Conservation (phyloP, 1,139 yeast species). For the Blastobotrys arbuscula region DNA sequence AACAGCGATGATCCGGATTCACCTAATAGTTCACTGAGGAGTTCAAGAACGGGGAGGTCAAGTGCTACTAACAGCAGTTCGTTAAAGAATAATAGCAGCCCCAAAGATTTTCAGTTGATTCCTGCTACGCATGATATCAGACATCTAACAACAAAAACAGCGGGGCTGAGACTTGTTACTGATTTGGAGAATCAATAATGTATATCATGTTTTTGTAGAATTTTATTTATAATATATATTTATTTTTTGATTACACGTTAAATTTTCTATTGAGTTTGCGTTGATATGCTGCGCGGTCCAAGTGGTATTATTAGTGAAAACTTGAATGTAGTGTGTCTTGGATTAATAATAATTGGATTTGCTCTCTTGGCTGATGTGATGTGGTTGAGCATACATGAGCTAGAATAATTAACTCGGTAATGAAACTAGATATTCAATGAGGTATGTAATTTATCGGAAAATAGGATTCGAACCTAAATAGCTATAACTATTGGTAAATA, state of each 20-base stretch:
- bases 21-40: slow-evolving; percentile 21
- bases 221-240: slow-evolving; percentile 1
- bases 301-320: no score
- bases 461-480: no score
- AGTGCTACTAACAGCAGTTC: slow-evolving; percentile 21
- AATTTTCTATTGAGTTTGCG: neutral
- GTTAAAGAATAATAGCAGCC: slow-evolving; percentile 12
- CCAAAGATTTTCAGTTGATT: slow-evolving; percentile 14
- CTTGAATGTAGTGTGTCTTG: no score
- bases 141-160: slow-evolving; percentile 27
- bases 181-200: slow-evolving; percentile 19
- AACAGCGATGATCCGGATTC: slow-evolving; percentile 11
- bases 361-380: no score
- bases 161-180: slow-evolving; percentile 26
- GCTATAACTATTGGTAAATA: no score
- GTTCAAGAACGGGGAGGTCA: slow-evolving; percentile 25
- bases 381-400: no score
- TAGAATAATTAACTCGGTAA: no score
- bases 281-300: no score
- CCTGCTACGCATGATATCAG: slow-evolving; percentile 17
- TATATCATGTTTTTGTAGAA: neutral
- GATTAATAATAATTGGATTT: no score
- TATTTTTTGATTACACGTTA: neutral
- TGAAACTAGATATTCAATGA: no score
- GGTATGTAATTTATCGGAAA: no score